A percentile compares a stretch with the other conserved stretches of the same genome.
Conservation (phyloP, 1,139 yeast species). For the Zygosaccharomyces sapae region DNA sequence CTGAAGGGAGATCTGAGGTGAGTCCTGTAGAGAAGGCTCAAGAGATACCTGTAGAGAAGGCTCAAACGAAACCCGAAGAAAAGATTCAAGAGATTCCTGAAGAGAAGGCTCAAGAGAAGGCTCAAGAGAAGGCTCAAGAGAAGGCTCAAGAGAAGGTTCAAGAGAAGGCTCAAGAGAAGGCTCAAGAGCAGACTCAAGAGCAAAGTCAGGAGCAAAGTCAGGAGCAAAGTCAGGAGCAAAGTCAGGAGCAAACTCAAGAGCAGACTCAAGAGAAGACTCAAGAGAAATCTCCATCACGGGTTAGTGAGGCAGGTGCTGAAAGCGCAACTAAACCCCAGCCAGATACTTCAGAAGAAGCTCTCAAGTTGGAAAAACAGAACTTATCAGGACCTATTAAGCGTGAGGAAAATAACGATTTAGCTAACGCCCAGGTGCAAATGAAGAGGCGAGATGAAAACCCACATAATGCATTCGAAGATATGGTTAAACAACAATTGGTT, state of each 20-base stretch:
- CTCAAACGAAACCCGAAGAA: neutral
- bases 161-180: neutral
- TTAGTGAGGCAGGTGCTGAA: no score
- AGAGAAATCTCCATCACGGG: no score
- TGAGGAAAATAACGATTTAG: neutral
- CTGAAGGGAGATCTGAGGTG: no score
- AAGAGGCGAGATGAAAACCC: conserved; percentile 13
- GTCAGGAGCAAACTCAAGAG: neutral
- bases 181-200: neutral
- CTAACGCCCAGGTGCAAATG: neutral
- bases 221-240: neutral
- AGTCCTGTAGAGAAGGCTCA: no score
- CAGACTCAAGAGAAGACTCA: no score
- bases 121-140: neutral
- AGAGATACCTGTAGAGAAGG: no score
- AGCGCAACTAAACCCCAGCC: neutral
- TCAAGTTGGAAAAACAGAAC: neutral
- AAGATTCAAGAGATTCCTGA: neutral
- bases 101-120: neutral
- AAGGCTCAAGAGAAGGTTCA: neutral
- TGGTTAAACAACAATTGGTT: conserved; percentile 23
- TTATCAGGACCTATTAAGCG: neutral
- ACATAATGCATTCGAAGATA: conserved; percentile 16
- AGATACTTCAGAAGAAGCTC: neutral
- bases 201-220: neutral